Evolutionary conservation across 441 rosid genomes (phyloP).

Genomic region (Syzygium malaccense): DNA sequence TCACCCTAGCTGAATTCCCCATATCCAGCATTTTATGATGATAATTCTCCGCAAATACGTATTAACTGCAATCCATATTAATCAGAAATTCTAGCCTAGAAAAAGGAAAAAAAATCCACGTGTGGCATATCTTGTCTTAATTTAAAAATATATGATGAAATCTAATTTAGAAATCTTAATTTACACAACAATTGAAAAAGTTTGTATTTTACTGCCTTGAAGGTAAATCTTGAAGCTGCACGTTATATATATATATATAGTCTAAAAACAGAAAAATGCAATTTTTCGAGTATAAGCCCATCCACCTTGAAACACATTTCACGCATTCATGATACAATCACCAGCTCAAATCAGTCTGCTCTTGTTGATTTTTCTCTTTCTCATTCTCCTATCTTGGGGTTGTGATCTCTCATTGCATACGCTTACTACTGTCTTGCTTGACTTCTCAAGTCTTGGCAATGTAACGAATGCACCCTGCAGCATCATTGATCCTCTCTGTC

Average conservation of each 20-base stretch:
- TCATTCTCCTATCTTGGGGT: background rate
- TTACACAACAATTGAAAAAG: background rate
- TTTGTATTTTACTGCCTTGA: background rate
- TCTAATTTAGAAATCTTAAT: too few species aligned
- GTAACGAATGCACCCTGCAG: background rate
- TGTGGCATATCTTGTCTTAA: background rate
- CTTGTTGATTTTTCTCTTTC: background rate
- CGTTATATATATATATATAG: background rate
- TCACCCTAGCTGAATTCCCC: too few species aligned
- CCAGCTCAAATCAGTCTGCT: background rate
- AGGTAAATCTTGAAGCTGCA: background rate
- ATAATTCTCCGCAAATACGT: fast-evolving
- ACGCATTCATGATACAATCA: background rate
- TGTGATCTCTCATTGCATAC: background rate
- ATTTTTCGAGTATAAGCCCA: background rate
- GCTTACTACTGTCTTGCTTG: background rate
- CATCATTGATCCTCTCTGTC: background rate
- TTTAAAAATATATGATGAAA: too few species aligned
- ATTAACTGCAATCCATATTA: background rate
- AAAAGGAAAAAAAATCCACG: background rate
- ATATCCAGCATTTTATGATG: too few species aligned
- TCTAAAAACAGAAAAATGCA: background rate
- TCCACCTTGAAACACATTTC: background rate
- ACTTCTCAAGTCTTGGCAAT: background rate
- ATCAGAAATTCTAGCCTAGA: background rate